Conservation (phyloP, 306 rosid species). For the Malus sieversii region DNA sequence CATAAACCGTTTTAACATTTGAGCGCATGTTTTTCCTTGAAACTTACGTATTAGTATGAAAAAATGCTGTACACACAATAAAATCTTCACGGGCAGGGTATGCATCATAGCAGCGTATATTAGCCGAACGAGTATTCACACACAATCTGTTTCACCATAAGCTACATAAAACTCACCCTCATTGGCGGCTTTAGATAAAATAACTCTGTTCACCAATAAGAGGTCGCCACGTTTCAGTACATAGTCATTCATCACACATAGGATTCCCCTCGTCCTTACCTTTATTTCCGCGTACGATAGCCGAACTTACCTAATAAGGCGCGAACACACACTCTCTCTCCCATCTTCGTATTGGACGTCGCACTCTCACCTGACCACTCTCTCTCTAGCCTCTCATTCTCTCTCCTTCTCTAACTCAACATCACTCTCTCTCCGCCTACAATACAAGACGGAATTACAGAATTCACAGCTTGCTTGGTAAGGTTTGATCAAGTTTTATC, state of each 20-base stretch:
- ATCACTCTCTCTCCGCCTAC: not conserved
- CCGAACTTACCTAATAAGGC: not conserved
- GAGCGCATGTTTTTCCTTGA: too few relatives aligned
- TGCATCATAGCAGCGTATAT: too few relatives aligned
- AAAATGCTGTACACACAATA: too few relatives aligned
- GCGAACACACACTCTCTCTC: not conserved
- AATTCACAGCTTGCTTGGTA: not conserved
- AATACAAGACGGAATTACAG: not conserved
- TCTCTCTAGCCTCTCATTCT: not conserved
- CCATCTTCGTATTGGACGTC: not conserved
- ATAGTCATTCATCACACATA: not conserved
- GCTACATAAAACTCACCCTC: not conserved
- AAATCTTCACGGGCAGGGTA: too few relatives aligned
- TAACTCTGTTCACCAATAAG: not conserved
- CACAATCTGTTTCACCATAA: not conserved
- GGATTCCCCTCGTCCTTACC: not conserved
- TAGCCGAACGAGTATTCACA: not conserved
- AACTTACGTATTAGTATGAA: too few relatives aligned
- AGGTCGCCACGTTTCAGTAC: not conserved
- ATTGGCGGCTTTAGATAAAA: not conserved
- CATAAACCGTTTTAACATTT: too few relatives aligned
- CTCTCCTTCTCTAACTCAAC: not conserved
- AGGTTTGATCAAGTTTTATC: not conserved
- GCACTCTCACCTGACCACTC: not conserved
- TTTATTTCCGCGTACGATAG: constrained; percentile 1